Percentiles rank a stretch among this genome's conserved stretches.
phyloP scores from a whole-genome alignment of 495 filamentous ascomycete species.

The Daldinia caldariorum region DNA sequence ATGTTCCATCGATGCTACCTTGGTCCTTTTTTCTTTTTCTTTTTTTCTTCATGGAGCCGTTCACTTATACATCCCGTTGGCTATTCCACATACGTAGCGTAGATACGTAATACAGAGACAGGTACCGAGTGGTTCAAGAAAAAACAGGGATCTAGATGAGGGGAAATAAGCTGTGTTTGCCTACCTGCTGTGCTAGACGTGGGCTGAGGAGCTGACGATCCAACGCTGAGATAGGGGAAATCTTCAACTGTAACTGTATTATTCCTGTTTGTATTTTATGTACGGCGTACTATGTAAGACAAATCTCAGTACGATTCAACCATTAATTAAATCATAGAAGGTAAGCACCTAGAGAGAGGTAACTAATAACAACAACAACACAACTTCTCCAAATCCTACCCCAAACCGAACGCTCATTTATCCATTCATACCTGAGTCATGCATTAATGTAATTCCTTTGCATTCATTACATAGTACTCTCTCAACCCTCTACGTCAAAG shows the following conservation, averaged over 20 bases:
- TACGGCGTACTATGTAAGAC: no score
- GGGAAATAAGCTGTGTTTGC: conserved; percentile 11
- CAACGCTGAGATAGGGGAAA: conserved; percentile 6
- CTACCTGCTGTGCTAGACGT: conserved; percentile 7
- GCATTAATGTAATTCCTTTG: not conserved
- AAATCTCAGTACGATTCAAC: not conserved
- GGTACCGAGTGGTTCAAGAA: not conserved
- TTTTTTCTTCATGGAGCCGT: not conserved
- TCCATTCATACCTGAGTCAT: not conserved
- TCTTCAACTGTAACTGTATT: not conserved
- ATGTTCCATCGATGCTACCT: conserved; percentile 22
- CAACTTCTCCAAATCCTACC: conserved; percentile 3
- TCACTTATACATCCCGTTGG: no score
- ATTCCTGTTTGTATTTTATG: not conserved
- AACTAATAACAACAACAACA: not conserved
- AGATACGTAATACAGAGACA: not conserved
- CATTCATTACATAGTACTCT: not conserved
- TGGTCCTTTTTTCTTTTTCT: not conserved
- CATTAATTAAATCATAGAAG: not conserved
- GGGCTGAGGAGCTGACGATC: conserved; percentile 10
- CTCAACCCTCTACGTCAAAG: not conserved
- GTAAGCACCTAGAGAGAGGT: no score
- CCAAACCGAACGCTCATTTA: not conserved
- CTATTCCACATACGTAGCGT: not conserved
- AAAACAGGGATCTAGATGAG: not conserved